Evolutionary conservation across 768 basidiomycete genomes (phyloP).

Genomic region (Multifurca ochricompacta): DNA sequence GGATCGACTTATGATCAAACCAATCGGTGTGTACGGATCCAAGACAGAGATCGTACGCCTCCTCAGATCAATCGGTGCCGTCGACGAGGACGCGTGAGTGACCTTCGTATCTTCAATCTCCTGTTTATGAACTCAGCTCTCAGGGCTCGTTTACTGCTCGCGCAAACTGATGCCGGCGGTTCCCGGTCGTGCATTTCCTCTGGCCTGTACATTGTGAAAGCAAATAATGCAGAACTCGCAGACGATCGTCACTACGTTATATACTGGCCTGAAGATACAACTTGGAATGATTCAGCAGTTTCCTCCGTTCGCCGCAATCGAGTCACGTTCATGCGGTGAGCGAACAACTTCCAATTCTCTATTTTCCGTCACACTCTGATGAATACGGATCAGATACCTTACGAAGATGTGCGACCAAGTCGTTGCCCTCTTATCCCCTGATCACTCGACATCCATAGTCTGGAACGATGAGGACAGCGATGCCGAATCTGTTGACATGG

Average conservation of each 20-base stretch:
- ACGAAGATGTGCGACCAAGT: constrained; percentile 42
- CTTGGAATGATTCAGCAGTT: constrained; percentile 45
- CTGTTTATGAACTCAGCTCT: not conserved
- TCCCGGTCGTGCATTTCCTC: constrained; percentile 35
- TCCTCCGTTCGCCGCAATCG: constrained; percentile 43
- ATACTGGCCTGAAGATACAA: constrained; percentile 46
- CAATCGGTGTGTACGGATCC: constrained; percentile 51
- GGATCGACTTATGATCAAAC: constrained; percentile 39
- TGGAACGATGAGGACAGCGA: constrained; percentile 32
- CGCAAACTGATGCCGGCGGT: not conserved
- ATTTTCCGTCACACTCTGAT: no score
- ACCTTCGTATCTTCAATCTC: not conserved
- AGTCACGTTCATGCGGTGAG: constrained; percentile 53
- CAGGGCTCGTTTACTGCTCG: constrained; percentile 22
- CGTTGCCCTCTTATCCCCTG: constrained; percentile 40
- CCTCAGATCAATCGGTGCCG: constrained; percentile 28
- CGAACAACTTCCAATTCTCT: not conserved
- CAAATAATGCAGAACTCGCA: not conserved
- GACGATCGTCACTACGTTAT: constrained; percentile 36
- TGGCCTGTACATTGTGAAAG: constrained; percentile 39
- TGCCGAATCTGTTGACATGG: constrained; percentile 28
- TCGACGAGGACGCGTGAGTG: constrained; percentile 36
- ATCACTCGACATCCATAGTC: constrained; percentile 38
- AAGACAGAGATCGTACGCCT: constrained; percentile 42
- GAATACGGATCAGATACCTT: not conserved